Percentiles rank a stretch among this genome's conserved stretches.
These are phyloP conservation scores for Pseudohyphozyma bogoriensis DNA, from an alignment of 768 basidiomycete genomes.

Conservation along the genomic window DNA sequence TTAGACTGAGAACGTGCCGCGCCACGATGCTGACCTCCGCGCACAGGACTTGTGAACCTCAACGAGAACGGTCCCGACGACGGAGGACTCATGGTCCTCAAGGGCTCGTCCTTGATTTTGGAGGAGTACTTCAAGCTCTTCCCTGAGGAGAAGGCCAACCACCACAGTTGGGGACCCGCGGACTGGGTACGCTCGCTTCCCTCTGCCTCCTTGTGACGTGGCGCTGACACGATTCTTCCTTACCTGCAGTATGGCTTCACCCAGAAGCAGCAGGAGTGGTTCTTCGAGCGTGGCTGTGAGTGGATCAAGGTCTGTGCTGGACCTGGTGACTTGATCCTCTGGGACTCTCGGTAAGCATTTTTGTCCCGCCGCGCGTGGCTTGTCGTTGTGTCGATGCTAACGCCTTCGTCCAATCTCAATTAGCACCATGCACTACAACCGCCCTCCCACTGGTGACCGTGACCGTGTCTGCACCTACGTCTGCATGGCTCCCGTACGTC, in stretches of 20 bases:
- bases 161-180: not conserved
- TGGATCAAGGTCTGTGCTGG: slow-evolving; percentile 34
- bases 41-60: slow-evolving; percentile 24
- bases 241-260: not conserved
- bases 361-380: too few relatives aligned
- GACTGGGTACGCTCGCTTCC: not conserved
- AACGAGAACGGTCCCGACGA: slow-evolving; percentile 38
- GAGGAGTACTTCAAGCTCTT: slow-evolving; percentile 28
- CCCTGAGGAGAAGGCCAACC: not conserved
- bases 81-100: slow-evolving; percentile 40
- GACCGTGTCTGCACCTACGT: not conserved
- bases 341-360: slow-evolving; percentile 18
- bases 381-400: too few relatives aligned
- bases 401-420: too few relatives aligned
- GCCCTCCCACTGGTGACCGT: not conserved
- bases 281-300: slow-evolving; percentile 38
- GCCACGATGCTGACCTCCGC: too few relatives aligned
- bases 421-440: not conserved
- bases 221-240: not conserved
- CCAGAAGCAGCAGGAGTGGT: slow-evolving; percentile 35
- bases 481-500: not conserved
- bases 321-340: slow-evolving; percentile 38
- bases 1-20: too few relatives aligned
- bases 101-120: slow-evolving; percentile 35
- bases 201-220: not conserved